Evolutionary conservation across 1,284 basidiomycete species (phyloP).

Genomic region (Boletus smithii): DNA sequence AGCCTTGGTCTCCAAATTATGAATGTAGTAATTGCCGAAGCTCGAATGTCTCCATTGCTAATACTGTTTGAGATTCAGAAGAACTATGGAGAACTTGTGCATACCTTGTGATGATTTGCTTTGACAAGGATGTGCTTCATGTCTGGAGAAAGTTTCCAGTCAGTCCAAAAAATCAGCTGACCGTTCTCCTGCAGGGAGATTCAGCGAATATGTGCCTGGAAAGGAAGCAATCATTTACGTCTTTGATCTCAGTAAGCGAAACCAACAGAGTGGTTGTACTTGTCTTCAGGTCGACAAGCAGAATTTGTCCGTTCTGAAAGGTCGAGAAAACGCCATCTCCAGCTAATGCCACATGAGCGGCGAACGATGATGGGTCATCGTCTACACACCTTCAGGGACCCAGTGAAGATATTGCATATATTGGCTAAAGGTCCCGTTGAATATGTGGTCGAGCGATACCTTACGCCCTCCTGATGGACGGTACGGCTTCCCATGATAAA

Average conservation of each 20-base stretch:
- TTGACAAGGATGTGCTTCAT: slow-evolving; percentile 84
- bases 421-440: slow-evolving; percentile 80
- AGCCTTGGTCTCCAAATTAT: slow-evolving; percentile 53
- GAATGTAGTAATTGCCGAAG: slow-evolving; percentile 87
- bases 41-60: slow-evolving; percentile 92
- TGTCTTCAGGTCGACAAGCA: slow-evolving; percentile 75
- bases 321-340: slow-evolving; percentile 88
- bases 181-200: slow-evolving; percentile 51
- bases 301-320: slow-evolving; percentile 57
- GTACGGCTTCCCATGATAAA: slow-evolving; percentile 55
- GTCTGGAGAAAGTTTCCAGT: slow-evolving; percentile 83
- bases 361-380: not conserved
- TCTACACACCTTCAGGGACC: slow-evolving; percentile 78
- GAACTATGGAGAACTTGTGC: not conserved
- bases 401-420: slow-evolving; percentile 57
- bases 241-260: slow-evolving; percentile 52
- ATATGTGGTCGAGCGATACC: slow-evolving; percentile 83
- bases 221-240: slow-evolving; percentile 45
- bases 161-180: slow-evolving; percentile 46
- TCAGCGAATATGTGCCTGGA: not conserved
- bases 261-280: slow-evolving; percentile 68
- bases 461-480: slow-evolving; percentile 55
- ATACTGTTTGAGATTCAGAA: slow-evolving; percentile 3
- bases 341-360: slow-evolving; percentile 45
- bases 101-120: slow-evolving; percentile 68